Evolutionary conservation across 768 basidiomycete genomes (phyloP).

Genomic region (Auricularia auricula-judae): DNA sequence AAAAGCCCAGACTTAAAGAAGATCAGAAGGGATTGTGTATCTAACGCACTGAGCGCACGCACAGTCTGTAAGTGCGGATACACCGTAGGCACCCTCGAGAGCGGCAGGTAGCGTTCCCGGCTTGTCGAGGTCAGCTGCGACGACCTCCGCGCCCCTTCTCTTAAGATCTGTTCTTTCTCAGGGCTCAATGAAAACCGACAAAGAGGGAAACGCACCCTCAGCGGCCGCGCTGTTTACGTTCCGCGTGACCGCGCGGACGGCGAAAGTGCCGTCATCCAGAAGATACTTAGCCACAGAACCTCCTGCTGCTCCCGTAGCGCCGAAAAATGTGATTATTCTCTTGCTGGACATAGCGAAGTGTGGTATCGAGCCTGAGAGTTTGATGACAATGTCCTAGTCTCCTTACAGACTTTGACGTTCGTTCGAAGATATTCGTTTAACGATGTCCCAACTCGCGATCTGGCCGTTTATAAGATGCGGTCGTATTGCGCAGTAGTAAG

Average conservation of each 20-base stretch:
- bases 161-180: slow-evolving; percentile 1
- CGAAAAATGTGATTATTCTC: slow-evolving; percentile 21
- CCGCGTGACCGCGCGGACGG: slow-evolving; percentile 24
- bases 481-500: too few species aligned
- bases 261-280: slow-evolving; percentile 25
- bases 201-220: slow-evolving; percentile 4
- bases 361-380: too few species aligned
- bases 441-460: too few species aligned
- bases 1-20: background rate
- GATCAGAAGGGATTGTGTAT: background rate
- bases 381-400: too few species aligned
- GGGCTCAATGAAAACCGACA: background rate
- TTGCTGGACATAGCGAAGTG: slow-evolving; percentile 2
- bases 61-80: slow-evolving; percentile 19
- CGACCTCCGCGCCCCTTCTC: slow-evolving; percentile 9
- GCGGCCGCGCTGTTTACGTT: slow-evolving; percentile 18
- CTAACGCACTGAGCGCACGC: background rate
- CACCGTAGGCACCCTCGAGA: slow-evolving; percentile 20
- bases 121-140: slow-evolving; percentile 14
- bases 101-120: slow-evolving; percentile 16
- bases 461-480: too few species aligned
- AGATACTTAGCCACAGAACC: slow-evolving; percentile 16
- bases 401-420: too few species aligned
- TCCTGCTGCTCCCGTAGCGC: slow-evolving; percentile 29
- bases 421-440: too few species aligned